These are phyloP conservation scores for Didymella exigua DNA, from an alignment of 2,329 filamentous ascomycete genomes.

Conservation along the genomic window DNA sequence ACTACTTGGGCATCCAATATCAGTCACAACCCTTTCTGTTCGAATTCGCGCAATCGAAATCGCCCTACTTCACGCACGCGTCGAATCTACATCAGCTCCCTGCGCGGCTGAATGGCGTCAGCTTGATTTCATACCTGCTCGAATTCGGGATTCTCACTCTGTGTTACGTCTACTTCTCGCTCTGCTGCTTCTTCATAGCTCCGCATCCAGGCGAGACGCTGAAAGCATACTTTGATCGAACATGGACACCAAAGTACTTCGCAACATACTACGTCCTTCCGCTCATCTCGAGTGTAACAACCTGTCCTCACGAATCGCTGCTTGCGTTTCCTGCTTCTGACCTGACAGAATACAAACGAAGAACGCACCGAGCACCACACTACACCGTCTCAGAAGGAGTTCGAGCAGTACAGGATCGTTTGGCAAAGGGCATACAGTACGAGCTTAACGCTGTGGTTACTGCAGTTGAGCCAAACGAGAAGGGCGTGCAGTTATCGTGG, in stretches of 20 bases:
- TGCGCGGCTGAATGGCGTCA: slow-evolving; percentile 46
- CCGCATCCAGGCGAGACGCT: slow-evolving; percentile 55
- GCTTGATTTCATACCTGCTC: slow-evolving; percentile 49
- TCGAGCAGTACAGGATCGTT: slow-evolving; percentile 55
- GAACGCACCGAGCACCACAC: slow-evolving; percentile 56
- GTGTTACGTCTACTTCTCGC: slow-evolving; percentile 61
- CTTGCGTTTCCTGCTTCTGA: slow-evolving; percentile 61
- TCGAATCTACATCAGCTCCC: slow-evolving; percentile 61
- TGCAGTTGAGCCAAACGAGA: slow-evolving; percentile 38
- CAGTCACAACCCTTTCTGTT: slow-evolving; percentile 60
- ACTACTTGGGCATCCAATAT: slow-evolving; percentile 58
- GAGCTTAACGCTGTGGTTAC: slow-evolving; percentile 51
- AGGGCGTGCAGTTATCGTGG: slow-evolving; percentile 48
- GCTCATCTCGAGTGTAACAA: slow-evolving; percentile 60
- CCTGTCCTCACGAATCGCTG: slow-evolving; percentile 59
- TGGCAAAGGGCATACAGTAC: slow-evolving; percentile 52
- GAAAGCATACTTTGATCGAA: slow-evolving; percentile 57
- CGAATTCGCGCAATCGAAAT: slow-evolving; percentile 50
- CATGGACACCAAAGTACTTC: slow-evolving; percentile 57
- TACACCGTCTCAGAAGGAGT: slow-evolving; percentile 60
- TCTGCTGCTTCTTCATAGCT: slow-evolving; percentile 57
- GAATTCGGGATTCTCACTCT: slow-evolving; percentile 55
- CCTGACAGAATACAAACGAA: slow-evolving; percentile 57
- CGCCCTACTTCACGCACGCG: slow-evolving; percentile 59
- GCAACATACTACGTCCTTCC: slow-evolving; percentile 59